phyloP scores from a whole-genome alignment of 306 rosid species.

The Sicyos edulis region DNA sequence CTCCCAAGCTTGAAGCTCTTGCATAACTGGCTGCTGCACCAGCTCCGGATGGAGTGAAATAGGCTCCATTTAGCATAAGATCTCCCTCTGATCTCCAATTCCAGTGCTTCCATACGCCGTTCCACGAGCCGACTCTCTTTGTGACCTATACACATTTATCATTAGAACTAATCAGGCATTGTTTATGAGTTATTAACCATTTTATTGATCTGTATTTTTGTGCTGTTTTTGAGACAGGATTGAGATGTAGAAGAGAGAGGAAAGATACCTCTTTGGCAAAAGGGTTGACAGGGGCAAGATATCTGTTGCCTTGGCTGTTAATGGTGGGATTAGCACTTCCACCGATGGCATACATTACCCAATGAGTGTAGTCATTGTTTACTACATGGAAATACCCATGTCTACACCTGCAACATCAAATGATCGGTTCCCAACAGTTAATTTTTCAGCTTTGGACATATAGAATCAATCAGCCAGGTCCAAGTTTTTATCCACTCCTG shows the following conservation, averaged over 20 bases:
- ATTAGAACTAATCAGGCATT: neutral
- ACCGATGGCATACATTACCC: slow-evolving; percentile 99
- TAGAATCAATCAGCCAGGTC: too few species aligned
- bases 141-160: slow-evolving; percentile 60
- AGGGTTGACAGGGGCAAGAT: slow-evolving; percentile 71
- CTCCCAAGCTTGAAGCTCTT: slow-evolving; percentile 94
- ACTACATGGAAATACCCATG: slow-evolving; percentile 99
- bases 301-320: slow-evolving; percentile 97
- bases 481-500: too few species aligned
- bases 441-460: neutral
- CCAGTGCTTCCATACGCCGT: slow-evolving; percentile 59
- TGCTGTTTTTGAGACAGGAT: neutral
- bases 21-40: slow-evolving; percentile 82
- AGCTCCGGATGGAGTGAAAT: slow-evolving; percentile 75
- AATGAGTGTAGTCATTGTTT: slow-evolving; percentile 93
- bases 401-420: slow-evolving; percentile 65
- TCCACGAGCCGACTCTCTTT: slow-evolving; percentile 52
- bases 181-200: neutral
- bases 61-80: slow-evolving; percentile 86
- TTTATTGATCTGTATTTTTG: neutral
- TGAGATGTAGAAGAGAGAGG: neutral
- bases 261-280: slow-evolving; percentile 77
- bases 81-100: slow-evolving; percentile 98
- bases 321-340: slow-evolving; percentile 97
- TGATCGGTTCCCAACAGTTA: neutral